Conservation (phyloP, 2,329 filamentous ascomycete genomes). For the Lecanicillium sp. region DNA sequence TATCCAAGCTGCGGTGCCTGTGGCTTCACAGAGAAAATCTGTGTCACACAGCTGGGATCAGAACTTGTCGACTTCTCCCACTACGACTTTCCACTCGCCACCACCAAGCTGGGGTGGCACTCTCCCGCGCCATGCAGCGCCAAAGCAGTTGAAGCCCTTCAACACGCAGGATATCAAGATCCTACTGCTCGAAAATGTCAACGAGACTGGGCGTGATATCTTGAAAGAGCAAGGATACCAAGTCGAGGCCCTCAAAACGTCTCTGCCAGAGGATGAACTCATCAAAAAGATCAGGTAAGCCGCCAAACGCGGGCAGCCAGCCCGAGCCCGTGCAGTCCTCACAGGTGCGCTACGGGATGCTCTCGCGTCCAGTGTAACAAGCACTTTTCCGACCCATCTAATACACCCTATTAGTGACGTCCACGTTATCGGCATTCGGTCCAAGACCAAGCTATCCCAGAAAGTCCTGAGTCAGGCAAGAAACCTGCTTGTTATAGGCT, state of each 20-base stretch:
- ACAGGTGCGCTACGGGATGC: too few species aligned
- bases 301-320: background rate
- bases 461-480: slow-evolving; percentile 82
- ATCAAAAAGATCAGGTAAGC: slow-evolving; percentile 90
- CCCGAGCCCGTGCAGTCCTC: too few species aligned
- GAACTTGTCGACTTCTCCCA: slow-evolving; percentile 65
- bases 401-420: slow-evolving; percentile 57
- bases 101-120: slow-evolving; percentile 52
- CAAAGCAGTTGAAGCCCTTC: slow-evolving; percentile 88
- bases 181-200: slow-evolving; percentile 90
- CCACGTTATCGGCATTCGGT: slow-evolving; percentile 95
- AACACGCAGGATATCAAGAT: slow-evolving; percentile 96
- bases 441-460: slow-evolving; percentile 89
- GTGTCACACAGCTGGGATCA: slow-evolving; percentile 52
- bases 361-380: too few species aligned
- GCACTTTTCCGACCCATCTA: too few species aligned
- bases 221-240: slow-evolving; percentile 85
- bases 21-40: slow-evolving; percentile 22
- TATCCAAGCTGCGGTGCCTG: slow-evolving; percentile 32
- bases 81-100: slow-evolving; percentile 66
- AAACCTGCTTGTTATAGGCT: slow-evolving; percentile 91
- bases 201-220: slow-evolving; percentile 79
- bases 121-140: slow-evolving; percentile 27
- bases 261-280: slow-evolving; percentile 83
- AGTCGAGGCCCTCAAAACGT: slow-evolving; percentile 84